Evolutionary conservation across 2,329 filamentous ascomycete genomes (phyloP).

Genomic region (Fusarium redolens): DNA sequence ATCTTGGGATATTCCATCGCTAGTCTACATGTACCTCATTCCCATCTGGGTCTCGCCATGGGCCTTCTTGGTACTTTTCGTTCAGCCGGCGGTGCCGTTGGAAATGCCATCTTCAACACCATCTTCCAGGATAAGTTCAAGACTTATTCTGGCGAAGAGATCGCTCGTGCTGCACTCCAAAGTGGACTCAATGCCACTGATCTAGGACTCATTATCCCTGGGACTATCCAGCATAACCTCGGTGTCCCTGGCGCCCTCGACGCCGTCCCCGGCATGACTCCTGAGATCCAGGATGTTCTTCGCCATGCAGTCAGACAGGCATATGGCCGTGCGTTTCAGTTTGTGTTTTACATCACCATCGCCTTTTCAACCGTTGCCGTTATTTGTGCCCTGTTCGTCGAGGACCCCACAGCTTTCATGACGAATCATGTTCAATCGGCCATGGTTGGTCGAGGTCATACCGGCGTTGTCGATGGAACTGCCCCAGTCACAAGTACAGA

Average conservation of each 20-base stretch:
- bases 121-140: slow-evolving; percentile 23
- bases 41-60: slow-evolving; percentile 23
- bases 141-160: slow-evolving; percentile 5
- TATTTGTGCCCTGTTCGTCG: slow-evolving; percentile 3
- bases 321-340: slow-evolving; percentile 15
- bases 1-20: slow-evolving; percentile 21
- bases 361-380: slow-evolving; percentile 9
- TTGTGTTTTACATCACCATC: slow-evolving; percentile 20
- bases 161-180: background rate
- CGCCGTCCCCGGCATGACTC: background rate
- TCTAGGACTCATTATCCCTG: background rate
- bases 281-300: background rate
- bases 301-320: slow-evolving; percentile 5
- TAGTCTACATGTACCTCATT: slow-evolving; percentile 27
- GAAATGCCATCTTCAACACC: slow-evolving; percentile 24
- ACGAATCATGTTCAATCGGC: slow-evolving; percentile 21
- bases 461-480: background rate
- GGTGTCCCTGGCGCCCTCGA: slow-evolving; percentile 1
- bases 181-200: background rate
- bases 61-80: slow-evolving; percentile 22
- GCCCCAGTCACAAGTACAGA: background rate
- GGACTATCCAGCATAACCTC: slow-evolving; percentile 3
- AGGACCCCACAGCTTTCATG: slow-evolving; percentile 20
- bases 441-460: background rate
- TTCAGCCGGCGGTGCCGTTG: slow-evolving; percentile 13